A percentile compares a stretch with the other conserved stretches of the same genome.
These are phyloP conservation scores for Ambrosiella xylebori DNA, from an alignment of 2,329 filamentous ascomycete genomes.

Conservation along the genomic window DNA sequence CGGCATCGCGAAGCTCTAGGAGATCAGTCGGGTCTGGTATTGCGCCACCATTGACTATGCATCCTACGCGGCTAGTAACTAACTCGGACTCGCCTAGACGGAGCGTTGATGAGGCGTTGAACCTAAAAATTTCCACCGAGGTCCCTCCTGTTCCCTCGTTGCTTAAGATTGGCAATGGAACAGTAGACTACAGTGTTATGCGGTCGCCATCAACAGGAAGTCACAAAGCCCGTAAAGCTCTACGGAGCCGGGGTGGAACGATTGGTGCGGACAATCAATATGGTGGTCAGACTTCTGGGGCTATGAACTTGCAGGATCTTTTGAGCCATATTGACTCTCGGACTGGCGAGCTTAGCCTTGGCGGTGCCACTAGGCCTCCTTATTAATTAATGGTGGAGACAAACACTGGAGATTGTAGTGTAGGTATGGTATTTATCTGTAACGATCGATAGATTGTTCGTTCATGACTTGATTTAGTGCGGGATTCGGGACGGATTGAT, in stretches of 20 bases:
- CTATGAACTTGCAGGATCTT: slow-evolving; percentile 31
- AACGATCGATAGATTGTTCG: no score
- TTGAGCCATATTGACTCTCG: slow-evolving; percentile 34
- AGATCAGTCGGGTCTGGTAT: slow-evolving; percentile 12
- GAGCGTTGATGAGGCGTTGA: slow-evolving; percentile 16
- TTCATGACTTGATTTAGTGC: no score
- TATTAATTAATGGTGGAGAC: slow-evolving; percentile 26
- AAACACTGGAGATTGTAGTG: neutral
- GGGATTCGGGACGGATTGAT: no score
- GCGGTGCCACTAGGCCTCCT: slow-evolving; percentile 31
- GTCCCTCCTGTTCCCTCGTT: slow-evolving; percentile 42
- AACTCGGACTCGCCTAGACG: slow-evolving; percentile 13
- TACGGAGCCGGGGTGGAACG: slow-evolving; percentile 8
- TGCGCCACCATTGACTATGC: slow-evolving; percentile 24
- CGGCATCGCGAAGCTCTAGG: slow-evolving; percentile 17
- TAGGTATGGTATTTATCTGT: neutral
- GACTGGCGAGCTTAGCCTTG: slow-evolving; percentile 28
- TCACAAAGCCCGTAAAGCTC: slow-evolving; percentile 3
- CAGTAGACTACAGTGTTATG: neutral
- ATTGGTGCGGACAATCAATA: slow-evolving; percentile 4
- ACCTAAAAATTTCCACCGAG: slow-evolving; percentile 20
- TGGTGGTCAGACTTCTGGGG: slow-evolving; percentile 8
- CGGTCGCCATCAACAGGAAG: slow-evolving; percentile 8
- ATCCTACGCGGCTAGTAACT: slow-evolving; percentile 19
- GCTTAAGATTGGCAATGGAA: slow-evolving; percentile 21